phyloP scores from a whole-genome alignment of 768 basidiomycete species.

The Podaxis pistillaris region DNA sequence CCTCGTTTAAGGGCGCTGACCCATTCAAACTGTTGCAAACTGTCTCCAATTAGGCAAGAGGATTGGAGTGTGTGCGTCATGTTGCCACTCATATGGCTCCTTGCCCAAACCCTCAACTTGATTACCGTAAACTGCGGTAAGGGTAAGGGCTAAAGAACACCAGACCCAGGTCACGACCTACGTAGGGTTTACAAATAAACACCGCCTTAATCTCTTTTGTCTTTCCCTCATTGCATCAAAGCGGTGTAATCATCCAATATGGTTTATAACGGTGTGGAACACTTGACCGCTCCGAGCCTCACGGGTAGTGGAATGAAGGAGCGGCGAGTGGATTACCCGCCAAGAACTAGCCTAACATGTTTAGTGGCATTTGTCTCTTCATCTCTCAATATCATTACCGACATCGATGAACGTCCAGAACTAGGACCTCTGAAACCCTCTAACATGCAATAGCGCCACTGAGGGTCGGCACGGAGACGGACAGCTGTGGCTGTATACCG shows the following conservation, averaged over 20 bases:
- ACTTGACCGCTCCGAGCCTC: background rate
- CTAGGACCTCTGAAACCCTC: background rate
- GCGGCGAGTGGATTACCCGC: background rate
- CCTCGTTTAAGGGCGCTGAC: too few relatives aligned
- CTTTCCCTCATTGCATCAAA: background rate
- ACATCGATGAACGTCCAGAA: background rate
- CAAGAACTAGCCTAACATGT: background rate
- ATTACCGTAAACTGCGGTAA: background rate
- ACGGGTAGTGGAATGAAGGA: background rate
- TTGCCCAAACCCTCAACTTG: background rate
- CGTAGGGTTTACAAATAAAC: background rate
- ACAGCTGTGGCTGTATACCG: background rate
- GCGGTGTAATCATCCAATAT: background rate
- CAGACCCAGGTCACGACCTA: background rate
- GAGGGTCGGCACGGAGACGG: background rate
- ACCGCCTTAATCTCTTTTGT: background rate
- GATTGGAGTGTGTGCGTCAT: background rate
- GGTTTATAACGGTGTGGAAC: background rate
- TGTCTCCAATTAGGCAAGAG: background rate
- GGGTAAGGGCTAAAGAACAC: background rate
- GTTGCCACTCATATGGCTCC: background rate
- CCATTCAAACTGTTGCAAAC: background rate
- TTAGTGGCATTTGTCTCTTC: background rate
- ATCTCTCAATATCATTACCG: background rate
- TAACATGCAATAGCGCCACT: background rate